Conservation (phyloP, 2,329 filamentous ascomycete genomes). For the Colletotrichum sp. region DNA sequence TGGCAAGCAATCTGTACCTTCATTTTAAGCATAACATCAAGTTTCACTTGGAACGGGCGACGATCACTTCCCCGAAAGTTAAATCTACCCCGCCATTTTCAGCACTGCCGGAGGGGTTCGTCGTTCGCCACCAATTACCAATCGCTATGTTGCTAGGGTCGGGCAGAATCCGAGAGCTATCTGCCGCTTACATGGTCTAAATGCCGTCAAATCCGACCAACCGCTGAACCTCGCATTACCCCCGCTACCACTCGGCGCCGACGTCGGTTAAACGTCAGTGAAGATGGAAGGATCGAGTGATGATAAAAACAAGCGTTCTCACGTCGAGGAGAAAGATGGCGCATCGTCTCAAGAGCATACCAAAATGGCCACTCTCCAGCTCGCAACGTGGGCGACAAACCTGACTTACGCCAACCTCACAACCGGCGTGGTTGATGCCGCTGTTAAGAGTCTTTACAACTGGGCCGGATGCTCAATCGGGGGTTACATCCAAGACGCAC, state of each 20-base stretch:
- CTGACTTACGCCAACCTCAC: background rate
- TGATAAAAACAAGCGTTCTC: background rate
- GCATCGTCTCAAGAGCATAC: background rate
- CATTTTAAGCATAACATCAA: background rate
- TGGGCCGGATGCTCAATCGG: background rate
- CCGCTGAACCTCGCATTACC: background rate
- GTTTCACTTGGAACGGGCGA: background rate
- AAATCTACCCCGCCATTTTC: background rate
- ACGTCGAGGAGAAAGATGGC: background rate
- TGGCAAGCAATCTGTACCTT: background rate
- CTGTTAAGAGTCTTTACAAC: background rate
- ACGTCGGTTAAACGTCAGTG: background rate
- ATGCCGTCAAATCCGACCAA: background rate
- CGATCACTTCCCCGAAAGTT: background rate
- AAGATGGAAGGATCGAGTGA: background rate
- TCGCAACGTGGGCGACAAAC: background rate
- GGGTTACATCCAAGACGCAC: background rate
- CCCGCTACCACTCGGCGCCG: background rate
- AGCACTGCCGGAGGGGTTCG: background rate
- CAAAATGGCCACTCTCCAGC: background rate
- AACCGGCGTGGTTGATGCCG: background rate
- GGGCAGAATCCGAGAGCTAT: background rate
- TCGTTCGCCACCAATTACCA: background rate
- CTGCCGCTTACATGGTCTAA: background rate
- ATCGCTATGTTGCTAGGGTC: background rate